Evolutionary conservation across 805 yeast species (phyloP).

Genomic region (Blastobotrys parvus): DNA sequence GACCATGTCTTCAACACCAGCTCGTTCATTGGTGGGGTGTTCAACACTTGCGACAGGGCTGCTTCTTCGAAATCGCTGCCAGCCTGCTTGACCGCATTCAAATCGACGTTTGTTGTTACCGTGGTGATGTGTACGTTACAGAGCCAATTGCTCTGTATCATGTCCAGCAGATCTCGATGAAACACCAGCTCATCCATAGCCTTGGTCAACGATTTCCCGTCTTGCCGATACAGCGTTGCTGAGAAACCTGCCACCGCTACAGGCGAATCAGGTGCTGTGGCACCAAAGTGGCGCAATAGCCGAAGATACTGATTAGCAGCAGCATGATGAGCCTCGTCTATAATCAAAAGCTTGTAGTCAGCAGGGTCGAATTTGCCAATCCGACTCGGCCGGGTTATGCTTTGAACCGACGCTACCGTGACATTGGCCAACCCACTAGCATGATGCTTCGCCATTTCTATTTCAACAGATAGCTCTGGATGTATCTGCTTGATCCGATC

Average conservation of each 20-base stretch:
- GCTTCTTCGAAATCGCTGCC: constrained; percentile 48
- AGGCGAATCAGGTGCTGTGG: constrained; percentile 32
- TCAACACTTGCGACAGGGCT: constrained; percentile 46
- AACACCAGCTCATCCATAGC: constrained; percentile 69
- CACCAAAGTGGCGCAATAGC: constrained; percentile 52
- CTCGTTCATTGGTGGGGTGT: constrained; percentile 45
- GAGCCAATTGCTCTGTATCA: constrained; percentile 63
- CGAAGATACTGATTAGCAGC: constrained; percentile 59
- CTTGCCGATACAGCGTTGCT: constrained; percentile 80
- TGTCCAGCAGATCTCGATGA: constrained; percentile 52
- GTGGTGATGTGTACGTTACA: constrained; percentile 60
- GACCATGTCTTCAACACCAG: constrained; percentile 47
- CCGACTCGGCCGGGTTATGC: constrained; percentile 43
- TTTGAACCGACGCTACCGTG: constrained; percentile 68
- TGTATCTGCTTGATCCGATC: constrained; percentile 36
- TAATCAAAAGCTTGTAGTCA: constrained; percentile 62
- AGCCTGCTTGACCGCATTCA: constrained; percentile 29
- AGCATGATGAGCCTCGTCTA: constrained; percentile 93
- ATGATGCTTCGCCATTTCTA: constrained; percentile 58
- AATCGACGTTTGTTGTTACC: constrained; percentile 41
- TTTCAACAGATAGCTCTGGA: constrained; percentile 46
- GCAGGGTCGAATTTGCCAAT: constrained; percentile 45
- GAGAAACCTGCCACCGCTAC: constrained; percentile 73
- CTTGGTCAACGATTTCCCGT: constrained; percentile 47
- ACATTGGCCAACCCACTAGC: constrained; percentile 48